phyloP scores from a whole-genome alignment of 2,329 filamentous ascomycete species.

The Exophiala spinifera region DNA sequence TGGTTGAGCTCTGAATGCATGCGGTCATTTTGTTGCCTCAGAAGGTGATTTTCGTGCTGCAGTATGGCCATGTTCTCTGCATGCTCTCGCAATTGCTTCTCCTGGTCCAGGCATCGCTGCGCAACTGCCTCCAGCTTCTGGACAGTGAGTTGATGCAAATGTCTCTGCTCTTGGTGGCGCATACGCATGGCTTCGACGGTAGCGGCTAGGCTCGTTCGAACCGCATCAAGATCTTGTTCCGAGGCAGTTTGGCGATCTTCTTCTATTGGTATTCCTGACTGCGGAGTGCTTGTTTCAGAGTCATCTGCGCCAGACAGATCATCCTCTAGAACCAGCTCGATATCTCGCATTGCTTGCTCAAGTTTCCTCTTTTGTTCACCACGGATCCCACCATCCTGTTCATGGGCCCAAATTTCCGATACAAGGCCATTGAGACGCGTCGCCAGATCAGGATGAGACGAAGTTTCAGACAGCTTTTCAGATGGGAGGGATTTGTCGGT shows the following conservation, averaged over 20 bases:
- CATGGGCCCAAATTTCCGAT: slow-evolving; percentile 22
- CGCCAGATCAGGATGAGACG: slow-evolving; percentile 4
- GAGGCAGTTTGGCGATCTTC: background rate
- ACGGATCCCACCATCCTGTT: slow-evolving; percentile 22
- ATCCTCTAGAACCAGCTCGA: slow-evolving; percentile 21
- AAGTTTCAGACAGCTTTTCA: slow-evolving; percentile 4
- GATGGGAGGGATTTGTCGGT: slow-evolving; percentile 12
- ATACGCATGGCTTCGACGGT: slow-evolving; percentile 28
- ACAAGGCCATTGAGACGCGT: slow-evolving; percentile 23
- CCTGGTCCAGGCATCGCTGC: slow-evolving; percentile 25
- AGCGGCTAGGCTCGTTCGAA: slow-evolving; percentile 17
- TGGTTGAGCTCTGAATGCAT: slow-evolving; percentile 14
- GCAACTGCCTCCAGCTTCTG: slow-evolving; percentile 28
- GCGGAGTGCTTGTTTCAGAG: slow-evolving; percentile 4
- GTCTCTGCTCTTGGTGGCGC: slow-evolving; percentile 28
- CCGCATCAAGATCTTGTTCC: slow-evolving; percentile 11
- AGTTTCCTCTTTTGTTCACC: slow-evolving; percentile 14
- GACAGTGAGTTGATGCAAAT: slow-evolving; percentile 26
- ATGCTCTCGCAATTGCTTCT: slow-evolving; percentile 20
- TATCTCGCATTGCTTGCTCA: slow-evolving; percentile 12
- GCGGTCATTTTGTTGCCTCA: slow-evolving; percentile 20
- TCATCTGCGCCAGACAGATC: slow-evolving; percentile 7
- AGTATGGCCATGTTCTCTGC: slow-evolving; percentile 19
- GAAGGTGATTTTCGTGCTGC: slow-evolving; percentile 17
- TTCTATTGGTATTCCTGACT: background rate